Evolutionary conservation across 139 green algal species (phyloP).

Genomic region (Chlorella sp.): DNA sequence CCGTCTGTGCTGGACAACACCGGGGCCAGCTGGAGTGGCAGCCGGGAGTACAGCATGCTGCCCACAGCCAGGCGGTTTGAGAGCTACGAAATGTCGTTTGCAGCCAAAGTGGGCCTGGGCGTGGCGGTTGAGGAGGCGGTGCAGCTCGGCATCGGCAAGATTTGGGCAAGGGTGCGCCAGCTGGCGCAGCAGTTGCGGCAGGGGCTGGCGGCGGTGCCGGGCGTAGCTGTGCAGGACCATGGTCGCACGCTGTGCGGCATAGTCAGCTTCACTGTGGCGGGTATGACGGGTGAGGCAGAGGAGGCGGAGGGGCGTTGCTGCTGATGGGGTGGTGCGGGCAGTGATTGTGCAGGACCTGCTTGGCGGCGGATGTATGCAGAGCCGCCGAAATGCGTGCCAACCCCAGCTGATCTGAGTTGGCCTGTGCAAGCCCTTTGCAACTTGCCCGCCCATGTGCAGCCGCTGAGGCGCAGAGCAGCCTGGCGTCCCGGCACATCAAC

Average conservation of each 20-base stretch:
- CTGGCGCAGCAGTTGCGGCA: constrained; percentile 51
- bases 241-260: constrained; percentile 69
- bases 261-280: constrained; percentile 62
- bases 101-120: constrained; percentile 69
- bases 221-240: constrained; percentile 56
- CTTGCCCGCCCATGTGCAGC: not conserved
- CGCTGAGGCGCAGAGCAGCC: constrained; percentile 28
- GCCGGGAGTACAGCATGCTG: constrained; percentile 48
- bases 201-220: constrained; percentile 33
- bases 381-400: not conserved
- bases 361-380: not conserved
- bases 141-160: constrained; percentile 50
- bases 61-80: constrained; percentile 63
- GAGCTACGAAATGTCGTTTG: constrained; percentile 72
- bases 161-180: constrained; percentile 53
- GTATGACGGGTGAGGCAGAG: not conserved
- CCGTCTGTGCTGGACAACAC: constrained; percentile 64
- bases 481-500: constrained; percentile 45
- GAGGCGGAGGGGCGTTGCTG: not conserved
- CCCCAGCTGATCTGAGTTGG: not conserved
- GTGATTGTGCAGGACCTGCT: not conserved
- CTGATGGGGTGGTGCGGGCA: not conserved
- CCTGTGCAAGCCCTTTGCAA: not conserved
- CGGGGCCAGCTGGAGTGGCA: constrained; percentile 52
- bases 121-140: constrained; percentile 62